Conservation (phyloP, 2,329 filamentous ascomycete genomes). For the Colletotrichum nymphaeae region DNA sequence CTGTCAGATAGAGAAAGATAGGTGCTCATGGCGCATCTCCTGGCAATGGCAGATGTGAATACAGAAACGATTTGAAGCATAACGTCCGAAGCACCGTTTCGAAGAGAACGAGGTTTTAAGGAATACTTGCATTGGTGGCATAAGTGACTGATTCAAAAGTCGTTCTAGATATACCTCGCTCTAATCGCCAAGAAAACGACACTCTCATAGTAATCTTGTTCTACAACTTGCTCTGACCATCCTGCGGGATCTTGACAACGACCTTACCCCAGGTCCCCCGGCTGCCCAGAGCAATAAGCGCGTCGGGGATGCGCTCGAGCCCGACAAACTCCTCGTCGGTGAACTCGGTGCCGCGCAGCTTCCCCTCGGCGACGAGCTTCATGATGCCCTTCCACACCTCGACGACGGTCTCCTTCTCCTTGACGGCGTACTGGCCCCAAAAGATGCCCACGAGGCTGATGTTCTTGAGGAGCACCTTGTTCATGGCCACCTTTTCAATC, state of each 20-base stretch:
- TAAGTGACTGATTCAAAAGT: not conserved
- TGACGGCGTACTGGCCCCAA: slow-evolving; percentile 86
- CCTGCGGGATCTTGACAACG: slow-evolving; percentile 84
- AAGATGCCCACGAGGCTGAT: slow-evolving; percentile 90
- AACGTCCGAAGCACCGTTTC: not conserved
- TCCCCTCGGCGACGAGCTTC: slow-evolving; percentile 79
- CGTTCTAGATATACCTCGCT: not conserved
- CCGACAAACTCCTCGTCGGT: slow-evolving; percentile 85
- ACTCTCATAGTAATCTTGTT: not conserved
- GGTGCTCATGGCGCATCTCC: not conserved
- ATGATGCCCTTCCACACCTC: slow-evolving; percentile 87
- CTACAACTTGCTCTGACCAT: slow-evolving; percentile 69
- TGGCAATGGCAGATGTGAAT: slow-evolving; percentile 3
- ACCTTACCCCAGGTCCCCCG: slow-evolving; percentile 97
- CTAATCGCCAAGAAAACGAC: not conserved
- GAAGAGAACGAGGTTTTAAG: not conserved
- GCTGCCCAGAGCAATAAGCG: slow-evolving; percentile 80
- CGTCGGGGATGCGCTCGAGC: slow-evolving; percentile 80
- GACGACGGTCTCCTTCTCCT: slow-evolving; percentile 77
- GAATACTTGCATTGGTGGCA: not conserved
- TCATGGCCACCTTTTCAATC: slow-evolving; percentile 94
- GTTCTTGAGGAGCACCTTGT: slow-evolving; percentile 93
- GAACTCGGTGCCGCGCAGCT: slow-evolving; percentile 86
- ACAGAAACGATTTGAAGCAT: not conserved
- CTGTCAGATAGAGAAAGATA: slow-evolving; percentile 10